phyloP scores from a whole-genome alignment of 257 asterid genomes.

The Capsicum rhomboideum region DNA sequence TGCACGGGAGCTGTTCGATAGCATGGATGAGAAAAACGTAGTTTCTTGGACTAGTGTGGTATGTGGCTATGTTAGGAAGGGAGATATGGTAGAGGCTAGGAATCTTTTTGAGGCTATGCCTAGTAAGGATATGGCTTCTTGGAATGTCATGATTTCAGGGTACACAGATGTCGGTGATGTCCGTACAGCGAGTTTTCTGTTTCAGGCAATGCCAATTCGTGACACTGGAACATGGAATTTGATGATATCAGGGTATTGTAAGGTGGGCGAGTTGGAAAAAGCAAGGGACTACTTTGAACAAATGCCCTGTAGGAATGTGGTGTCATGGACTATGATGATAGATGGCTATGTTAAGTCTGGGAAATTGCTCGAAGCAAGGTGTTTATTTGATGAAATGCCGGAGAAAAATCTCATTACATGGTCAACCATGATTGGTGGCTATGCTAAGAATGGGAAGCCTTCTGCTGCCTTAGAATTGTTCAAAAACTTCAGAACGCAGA shows the following conservation, averaged over 20 bases:
- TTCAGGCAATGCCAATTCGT: background rate
- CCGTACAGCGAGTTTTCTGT: background rate
- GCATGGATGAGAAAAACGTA: background rate
- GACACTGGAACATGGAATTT: background rate
- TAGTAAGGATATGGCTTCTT: background rate
- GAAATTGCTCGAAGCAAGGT: background rate
- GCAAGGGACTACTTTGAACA: background rate
- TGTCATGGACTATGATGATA: slow-evolving; percentile 18
- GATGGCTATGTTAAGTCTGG: slow-evolving; percentile 4
- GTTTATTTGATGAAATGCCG: slow-evolving; percentile 5
- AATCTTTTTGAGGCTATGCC: background rate
- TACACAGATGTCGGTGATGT: background rate
- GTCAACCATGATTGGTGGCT: background rate
- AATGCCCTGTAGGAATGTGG: slow-evolving; percentile 8
- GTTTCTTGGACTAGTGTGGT: slow-evolving; percentile 13
- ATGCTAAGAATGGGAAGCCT: slow-evolving; percentile 6
- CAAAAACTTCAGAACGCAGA: background rate
- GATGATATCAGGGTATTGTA: slow-evolving; percentile 7
- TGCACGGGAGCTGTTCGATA: slow-evolving; percentile 1
- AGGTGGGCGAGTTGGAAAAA: background rate
- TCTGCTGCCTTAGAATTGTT: slow-evolving; percentile 1
- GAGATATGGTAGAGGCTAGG: slow-evolving; percentile 4
- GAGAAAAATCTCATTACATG: slow-evolving; percentile 3
- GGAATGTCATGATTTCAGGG: slow-evolving; percentile 7
- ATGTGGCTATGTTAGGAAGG: slow-evolving; percentile 2